Percentiles rank a stretch among this genome's conserved stretches.
Evolutionary conservation across 495 filamentous ascomycete genomes (phyloP).

Genomic region (Podospora pseudoanserina): DNA sequence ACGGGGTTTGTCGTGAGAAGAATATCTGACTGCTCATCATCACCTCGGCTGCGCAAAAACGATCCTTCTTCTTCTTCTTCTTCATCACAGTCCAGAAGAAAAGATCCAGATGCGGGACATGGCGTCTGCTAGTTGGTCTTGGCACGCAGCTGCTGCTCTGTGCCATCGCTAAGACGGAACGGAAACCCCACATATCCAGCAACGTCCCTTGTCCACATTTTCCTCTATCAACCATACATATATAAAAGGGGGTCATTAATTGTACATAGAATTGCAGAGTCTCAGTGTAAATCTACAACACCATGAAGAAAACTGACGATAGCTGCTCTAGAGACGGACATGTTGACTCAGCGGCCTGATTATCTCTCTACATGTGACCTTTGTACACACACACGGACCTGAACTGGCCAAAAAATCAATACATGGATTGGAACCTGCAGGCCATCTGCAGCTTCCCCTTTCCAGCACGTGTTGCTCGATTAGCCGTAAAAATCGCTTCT

Average conservation of each 20-base stretch:
- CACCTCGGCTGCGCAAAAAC: background rate
- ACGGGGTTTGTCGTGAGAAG: background rate
- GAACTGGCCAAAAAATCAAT: background rate
- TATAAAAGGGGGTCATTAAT: background rate
- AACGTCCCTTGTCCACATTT: background rate
- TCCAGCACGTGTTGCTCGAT: background rate
- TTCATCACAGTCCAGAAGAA: background rate
- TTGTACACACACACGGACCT: too few species aligned
- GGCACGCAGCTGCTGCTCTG: background rate
- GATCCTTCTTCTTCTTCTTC: background rate
- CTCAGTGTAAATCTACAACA: too few species aligned
- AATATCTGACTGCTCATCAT: background rate
- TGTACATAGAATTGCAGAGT: background rate
- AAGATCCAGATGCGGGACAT: conserved; percentile 16
- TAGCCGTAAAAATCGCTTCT: background rate
- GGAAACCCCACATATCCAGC: background rate
- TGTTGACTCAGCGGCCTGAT: background rate
- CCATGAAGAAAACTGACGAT: background rate
- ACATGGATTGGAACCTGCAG: background rate
- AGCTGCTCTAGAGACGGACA: too few species aligned
- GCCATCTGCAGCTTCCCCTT: background rate
- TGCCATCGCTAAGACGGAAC: background rate
- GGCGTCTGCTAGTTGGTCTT: conserved; percentile 10
- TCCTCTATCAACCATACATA: background rate
- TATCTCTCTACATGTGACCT: background rate